These are phyloP conservation scores for Chalciporus sphaerocephalus DNA, from an alignment of 768 basidiomycete species.

Conservation along the genomic window DNA sequence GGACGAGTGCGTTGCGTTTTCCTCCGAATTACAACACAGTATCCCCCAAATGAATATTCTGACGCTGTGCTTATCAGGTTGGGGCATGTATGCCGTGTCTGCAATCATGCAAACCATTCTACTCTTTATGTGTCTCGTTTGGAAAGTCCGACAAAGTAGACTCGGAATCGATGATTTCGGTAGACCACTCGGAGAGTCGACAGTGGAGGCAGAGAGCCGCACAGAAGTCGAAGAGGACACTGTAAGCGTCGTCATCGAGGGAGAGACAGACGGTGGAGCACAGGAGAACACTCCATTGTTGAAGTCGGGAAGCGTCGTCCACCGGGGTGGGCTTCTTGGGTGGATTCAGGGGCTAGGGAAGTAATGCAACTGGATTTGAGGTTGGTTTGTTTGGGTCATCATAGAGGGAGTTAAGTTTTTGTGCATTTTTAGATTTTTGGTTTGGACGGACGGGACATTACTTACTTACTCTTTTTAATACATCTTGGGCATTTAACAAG, in stretches of 20 bases:
- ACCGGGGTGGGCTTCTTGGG: constrained; percentile 18
- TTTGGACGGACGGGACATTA: not conserved
- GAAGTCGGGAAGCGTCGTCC: constrained; percentile 20
- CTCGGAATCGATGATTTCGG: constrained; percentile 91
- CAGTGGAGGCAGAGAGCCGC: not conserved
- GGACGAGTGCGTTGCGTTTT: constrained; percentile 58
- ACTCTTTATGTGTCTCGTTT: constrained; percentile 79
- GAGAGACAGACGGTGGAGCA: constrained; percentile 6
- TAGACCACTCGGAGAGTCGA: constrained; percentile 36
- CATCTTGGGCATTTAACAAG: not conserved
- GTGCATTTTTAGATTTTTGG: not conserved
- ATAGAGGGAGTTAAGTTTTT: too few relatives aligned
- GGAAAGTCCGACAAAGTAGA: constrained; percentile 73
- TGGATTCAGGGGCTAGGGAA: constrained; percentile 22
- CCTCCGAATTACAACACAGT: not conserved
- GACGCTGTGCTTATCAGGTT: constrained; percentile 42
- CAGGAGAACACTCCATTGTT: constrained; percentile 23
- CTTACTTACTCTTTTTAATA: not conserved
- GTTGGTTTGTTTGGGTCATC: too few relatives aligned
- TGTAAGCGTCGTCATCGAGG: constrained; percentile 22
- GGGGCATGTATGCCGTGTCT: constrained; percentile 77
- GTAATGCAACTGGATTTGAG: constrained; percentile 1
- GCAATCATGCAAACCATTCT: constrained; percentile 82
- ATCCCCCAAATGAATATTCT: not conserved
- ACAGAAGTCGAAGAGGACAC: constrained; percentile 7